A percentile compares a stretch with the other conserved stretches of the same genome.
Evolutionary conservation across 2,329 filamentous ascomycete genomes (phyloP).

Genomic region (Microascus cirrosus): DNA sequence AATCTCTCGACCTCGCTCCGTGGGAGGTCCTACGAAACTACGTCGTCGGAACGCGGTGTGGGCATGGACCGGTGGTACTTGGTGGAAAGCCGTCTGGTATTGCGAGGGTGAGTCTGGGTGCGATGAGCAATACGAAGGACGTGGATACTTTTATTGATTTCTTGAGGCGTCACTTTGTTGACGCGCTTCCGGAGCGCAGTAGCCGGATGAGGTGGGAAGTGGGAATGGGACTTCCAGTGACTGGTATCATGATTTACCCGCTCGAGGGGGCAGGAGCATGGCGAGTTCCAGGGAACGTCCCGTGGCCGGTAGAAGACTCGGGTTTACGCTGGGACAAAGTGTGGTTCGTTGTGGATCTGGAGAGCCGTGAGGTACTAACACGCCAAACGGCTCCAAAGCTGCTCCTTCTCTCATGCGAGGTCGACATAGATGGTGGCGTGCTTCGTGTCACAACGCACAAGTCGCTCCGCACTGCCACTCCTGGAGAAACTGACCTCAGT

Average conservation of each 20-base stretch:
- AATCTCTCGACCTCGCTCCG: constrained; percentile 56
- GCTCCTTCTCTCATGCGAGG: not conserved
- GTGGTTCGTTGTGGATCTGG: not conserved
- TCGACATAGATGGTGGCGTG: not conserved
- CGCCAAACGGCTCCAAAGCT: not conserved
- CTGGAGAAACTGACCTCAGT: not conserved
- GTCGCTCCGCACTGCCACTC: not conserved
- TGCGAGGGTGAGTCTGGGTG: constrained; percentile 73
- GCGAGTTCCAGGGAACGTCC: not conserved
- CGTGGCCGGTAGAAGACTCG: not conserved
- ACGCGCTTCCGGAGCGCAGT: not conserved
- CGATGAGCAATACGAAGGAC: constrained; percentile 74
- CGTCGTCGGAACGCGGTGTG: constrained; percentile 73
- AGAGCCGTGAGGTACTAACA: not conserved
- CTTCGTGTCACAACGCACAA: not conserved
- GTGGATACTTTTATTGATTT: constrained; percentile 62
- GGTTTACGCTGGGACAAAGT: not conserved
- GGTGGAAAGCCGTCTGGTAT: constrained; percentile 79
- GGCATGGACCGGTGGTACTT: constrained; percentile 69
- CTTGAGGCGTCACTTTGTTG: constrained; percentile 22
- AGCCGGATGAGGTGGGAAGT: not conserved
- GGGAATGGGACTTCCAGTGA: not conserved
- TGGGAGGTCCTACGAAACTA: constrained; percentile 81
- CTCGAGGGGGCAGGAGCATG: not conserved
- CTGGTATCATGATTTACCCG: not conserved